Percentiles rank a stretch among this genome's conserved stretches.
phyloP scores from a whole-genome alignment of 2,329 filamentous ascomycete genomes.

The Sarocladium strictum region DNA sequence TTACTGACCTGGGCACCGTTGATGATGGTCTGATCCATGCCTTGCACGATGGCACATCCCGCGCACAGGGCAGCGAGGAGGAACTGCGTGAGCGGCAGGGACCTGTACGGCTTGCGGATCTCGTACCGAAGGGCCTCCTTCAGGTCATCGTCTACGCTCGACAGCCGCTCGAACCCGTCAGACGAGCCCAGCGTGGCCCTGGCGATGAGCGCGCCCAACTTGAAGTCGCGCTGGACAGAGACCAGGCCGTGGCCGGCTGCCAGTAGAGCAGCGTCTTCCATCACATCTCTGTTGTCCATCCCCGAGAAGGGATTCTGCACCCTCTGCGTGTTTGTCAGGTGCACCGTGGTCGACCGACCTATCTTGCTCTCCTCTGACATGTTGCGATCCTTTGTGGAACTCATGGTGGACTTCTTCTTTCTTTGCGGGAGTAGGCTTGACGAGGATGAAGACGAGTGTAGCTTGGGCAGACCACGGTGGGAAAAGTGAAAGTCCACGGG shows the following conservation, averaged over 20 bases:
- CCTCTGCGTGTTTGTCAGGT: constrained; percentile 6
- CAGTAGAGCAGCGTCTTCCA: constrained; percentile 22
- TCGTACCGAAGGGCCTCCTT: constrained; percentile 14
- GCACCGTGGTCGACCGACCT: neutral
- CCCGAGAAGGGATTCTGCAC: constrained; percentile 15
- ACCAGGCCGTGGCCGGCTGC: constrained; percentile 18
- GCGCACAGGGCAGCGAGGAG: constrained; percentile 14
- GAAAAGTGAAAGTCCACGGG: no score
- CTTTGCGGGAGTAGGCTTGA: no score
- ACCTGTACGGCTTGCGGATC: constrained; percentile 1
- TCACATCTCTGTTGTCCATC: constrained; percentile 13
- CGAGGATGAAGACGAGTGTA: no score
- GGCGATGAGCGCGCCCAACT: constrained; percentile 41
- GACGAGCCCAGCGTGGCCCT: constrained; percentile 17
- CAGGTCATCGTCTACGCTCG: constrained; percentile 11
- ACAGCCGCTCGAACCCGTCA: constrained; percentile 14
- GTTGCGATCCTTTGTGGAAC: neutral
- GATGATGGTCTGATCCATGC: constrained; percentile 56
- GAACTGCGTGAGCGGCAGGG: constrained; percentile 1
- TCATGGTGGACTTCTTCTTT: neutral
- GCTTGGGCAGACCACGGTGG: no score
- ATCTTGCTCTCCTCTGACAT: neutral
- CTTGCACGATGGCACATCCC: constrained; percentile 49
- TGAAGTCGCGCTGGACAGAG: constrained; percentile 32
- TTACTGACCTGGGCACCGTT: constrained; percentile 55